These are phyloP conservation scores for Apodospora peruviana DNA, from an alignment of 495 filamentous ascomycete species.

Conservation along the genomic window DNA sequence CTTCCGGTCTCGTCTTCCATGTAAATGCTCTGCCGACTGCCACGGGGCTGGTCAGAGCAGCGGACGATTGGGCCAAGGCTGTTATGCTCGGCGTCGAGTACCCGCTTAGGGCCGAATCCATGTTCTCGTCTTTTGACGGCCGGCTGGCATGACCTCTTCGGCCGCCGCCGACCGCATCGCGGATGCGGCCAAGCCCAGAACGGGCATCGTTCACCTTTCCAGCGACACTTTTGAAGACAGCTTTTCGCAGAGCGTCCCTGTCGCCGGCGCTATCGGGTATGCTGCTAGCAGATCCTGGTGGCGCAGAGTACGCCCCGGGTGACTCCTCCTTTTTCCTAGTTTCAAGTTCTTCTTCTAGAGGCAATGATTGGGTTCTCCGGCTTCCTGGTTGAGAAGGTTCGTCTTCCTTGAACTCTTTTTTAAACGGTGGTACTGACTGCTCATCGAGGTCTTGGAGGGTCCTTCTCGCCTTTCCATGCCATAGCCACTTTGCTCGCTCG, in stretches of 20 bases:
- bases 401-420: slow-evolving; percentile 48
- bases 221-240: slow-evolving; percentile 72
- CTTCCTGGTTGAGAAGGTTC: slow-evolving; percentile 32
- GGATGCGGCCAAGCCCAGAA: slow-evolving; percentile 76
- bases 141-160: slow-evolving; percentile 43
- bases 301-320: slow-evolving; percentile 28
- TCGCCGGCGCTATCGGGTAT: slow-evolving; percentile 47
- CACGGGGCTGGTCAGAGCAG: slow-evolving; percentile 28
- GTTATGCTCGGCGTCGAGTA: slow-evolving; percentile 29
- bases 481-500: slow-evolving; percentile 83
- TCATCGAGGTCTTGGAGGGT: slow-evolving; percentile 48
- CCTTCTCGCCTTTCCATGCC: slow-evolving; percentile 75
- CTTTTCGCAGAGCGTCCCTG: slow-evolving; percentile 62
- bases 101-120: slow-evolving; percentile 20
- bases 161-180: slow-evolving; percentile 67
- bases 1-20: slow-evolving; percentile 52
- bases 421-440: slow-evolving; percentile 54
- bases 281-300: slow-evolving; percentile 33
- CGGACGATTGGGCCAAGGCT: slow-evolving; percentile 32
- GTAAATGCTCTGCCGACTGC: slow-evolving; percentile 42
- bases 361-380: slow-evolving; percentile 43
- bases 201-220: slow-evolving; percentile 77
- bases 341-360: slow-evolving; percentile 43
- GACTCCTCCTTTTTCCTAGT: slow-evolving; percentile 36
- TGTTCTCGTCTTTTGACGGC: slow-evolving; percentile 40